A percentile compares a stretch with the other conserved stretches of the same genome.
Evolutionary conservation across 345 rosid genomes (phyloP).

Genomic region (Melaleuca quinquenervia): DNA sequence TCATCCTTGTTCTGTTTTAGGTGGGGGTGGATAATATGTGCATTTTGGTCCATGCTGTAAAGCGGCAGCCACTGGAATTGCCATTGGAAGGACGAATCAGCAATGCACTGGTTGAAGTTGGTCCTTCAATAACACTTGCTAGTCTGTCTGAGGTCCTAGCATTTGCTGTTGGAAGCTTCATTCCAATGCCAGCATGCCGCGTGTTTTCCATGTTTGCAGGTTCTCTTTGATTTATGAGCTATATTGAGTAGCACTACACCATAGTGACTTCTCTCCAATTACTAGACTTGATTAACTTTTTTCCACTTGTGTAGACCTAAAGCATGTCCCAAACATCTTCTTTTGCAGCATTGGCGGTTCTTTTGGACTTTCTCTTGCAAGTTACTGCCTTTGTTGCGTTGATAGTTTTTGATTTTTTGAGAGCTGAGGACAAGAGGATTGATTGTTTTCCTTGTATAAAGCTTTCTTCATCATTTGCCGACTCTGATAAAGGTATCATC

Average conservation of each 20-base stretch:
- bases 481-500: conserved; percentile 54
- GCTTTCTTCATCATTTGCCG: conserved; percentile 33
- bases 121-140: conserved; percentile 97
- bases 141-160: conserved; percentile 89
- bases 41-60: conserved; percentile 91
- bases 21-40: conserved; percentile 99
- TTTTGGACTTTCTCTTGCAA: conserved; percentile 92
- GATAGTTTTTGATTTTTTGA: conserved; percentile 77
- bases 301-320: not conserved
- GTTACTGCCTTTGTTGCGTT: conserved; percentile 96
- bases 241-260: not conserved
- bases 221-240: conserved; percentile 1
- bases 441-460: conserved; percentile 92
- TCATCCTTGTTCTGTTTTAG: conserved; percentile 20
- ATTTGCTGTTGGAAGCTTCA: conserved; percentile 93
- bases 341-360: conserved; percentile 84
- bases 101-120: conserved; percentile 96
- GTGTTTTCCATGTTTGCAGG: conserved; percentile 99
- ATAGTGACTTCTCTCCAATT: not conserved
- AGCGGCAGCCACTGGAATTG: conserved; percentile 75
- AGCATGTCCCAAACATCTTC: conserved; percentile 5
- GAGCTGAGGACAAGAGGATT: conserved; percentile 64
- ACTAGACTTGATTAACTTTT: not conserved
- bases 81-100: conserved; percentile 75
- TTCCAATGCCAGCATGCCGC: conserved; percentile 96